Conservation (phyloP, 139 green algal genomes). For the Chlamydomonas incerta region DNA sequence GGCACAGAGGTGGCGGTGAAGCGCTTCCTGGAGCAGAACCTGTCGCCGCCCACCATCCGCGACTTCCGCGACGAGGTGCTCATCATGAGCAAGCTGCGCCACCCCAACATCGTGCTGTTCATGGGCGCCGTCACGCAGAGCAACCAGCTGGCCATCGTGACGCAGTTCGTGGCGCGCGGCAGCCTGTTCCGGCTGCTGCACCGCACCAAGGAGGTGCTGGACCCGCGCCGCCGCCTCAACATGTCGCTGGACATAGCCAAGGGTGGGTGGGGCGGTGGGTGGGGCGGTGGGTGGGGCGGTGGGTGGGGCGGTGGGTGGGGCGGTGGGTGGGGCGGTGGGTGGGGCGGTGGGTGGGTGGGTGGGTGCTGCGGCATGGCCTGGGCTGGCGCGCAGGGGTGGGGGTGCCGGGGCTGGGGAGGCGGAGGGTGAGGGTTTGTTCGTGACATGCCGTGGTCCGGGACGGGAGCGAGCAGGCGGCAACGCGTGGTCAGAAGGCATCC, state of each 20-base stretch:
- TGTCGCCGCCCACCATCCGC: slow-evolving; percentile 50
- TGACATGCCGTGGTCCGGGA: background rate
- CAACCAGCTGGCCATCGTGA: slow-evolving; percentile 82
- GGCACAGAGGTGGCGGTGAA: slow-evolving; percentile 95
- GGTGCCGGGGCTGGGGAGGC: no score
- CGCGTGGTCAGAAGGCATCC: no score
- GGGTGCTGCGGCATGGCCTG: no score
- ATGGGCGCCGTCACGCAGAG: slow-evolving; percentile 65
- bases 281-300: no score
- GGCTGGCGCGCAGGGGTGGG: no score
- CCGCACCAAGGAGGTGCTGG: slow-evolving; percentile 61
- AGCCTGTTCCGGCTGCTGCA: slow-evolving; percentile 81
- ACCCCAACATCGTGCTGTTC: slow-evolving; percentile 88
- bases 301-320: no score
- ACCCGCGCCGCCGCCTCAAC: slow-evolving; percentile 72
- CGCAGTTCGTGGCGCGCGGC: slow-evolving; percentile 82
- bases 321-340: no score
- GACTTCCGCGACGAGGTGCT: slow-evolving; percentile 79
- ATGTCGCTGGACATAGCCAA: slow-evolving; percentile 90
- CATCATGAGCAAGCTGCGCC: slow-evolving; percentile 75
- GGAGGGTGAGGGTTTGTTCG: background rate
- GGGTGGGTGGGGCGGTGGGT: slow-evolving; percentile 40
- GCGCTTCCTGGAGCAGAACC: slow-evolving; percentile 81
- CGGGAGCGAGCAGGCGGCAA: no score
- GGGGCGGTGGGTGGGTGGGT: no score